These are phyloP conservation scores for Dimocarpus longan DNA, from an alignment of 345 rosid species.

Conservation along the genomic window DNA sequence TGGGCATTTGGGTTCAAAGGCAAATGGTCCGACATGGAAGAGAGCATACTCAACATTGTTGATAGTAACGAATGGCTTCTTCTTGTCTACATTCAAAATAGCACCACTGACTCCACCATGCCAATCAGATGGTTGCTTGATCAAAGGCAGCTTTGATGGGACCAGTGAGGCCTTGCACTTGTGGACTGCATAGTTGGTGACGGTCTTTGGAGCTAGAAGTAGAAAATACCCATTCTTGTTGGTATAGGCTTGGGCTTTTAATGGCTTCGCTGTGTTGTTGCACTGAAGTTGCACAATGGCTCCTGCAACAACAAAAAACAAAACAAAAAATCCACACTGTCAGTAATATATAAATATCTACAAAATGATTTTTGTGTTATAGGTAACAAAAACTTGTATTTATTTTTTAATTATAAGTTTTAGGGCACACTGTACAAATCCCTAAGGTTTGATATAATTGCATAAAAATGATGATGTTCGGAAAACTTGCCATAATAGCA, in stretches of 20 bases:
- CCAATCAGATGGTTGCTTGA: conserved; percentile 51
- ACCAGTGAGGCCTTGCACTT: conserved; percentile 61
- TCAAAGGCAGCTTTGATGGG: conserved; percentile 46
- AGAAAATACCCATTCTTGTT: conserved; percentile 87
- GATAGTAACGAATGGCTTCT: conserved; percentile 28
- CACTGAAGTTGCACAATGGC: conserved; percentile 71
- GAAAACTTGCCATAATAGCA: too few species aligned
- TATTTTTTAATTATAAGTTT: too few species aligned
- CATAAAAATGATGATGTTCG: too few species aligned
- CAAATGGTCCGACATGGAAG: conserved; percentile 76
- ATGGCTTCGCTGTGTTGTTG: conserved; percentile 54
- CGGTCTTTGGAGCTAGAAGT: conserved; percentile 59
- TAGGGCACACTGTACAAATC: too few species aligned
- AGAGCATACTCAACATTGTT: conserved; percentile 45
- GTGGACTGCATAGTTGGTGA: conserved; percentile 78
- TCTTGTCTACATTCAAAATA: conserved; percentile 37
- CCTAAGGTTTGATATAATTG: too few species aligned
- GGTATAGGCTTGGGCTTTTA: conserved; percentile 33
- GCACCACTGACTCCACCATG: conserved; percentile 63
- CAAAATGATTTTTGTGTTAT: too few species aligned
- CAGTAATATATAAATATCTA: too few species aligned
- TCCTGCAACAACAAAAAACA: conserved; percentile 34
- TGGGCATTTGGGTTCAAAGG: conserved; percentile 70
- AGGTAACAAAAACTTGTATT: too few species aligned
- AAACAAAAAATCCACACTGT: background rate